A percentile compares a stretch with the other conserved stretches of the same genome.
phyloP scores from a whole-genome alignment of 345 rosid genomes.

The Mallotus nudiflorus region DNA sequence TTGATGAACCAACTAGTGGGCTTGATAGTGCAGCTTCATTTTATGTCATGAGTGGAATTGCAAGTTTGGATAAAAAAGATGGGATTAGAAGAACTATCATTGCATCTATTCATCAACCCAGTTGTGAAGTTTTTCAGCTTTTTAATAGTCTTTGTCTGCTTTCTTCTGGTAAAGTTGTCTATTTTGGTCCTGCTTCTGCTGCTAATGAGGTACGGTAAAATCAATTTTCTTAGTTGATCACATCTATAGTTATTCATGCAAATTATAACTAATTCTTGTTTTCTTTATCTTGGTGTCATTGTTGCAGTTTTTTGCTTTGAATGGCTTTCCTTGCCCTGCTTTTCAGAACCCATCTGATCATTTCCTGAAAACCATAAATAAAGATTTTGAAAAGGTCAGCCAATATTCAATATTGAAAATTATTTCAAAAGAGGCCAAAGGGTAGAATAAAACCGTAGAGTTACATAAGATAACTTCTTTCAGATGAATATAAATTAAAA shows the following conservation, averaged over 20 bases:
- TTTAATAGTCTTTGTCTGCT: constrained; percentile 26
- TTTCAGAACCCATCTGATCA: constrained; percentile 52
- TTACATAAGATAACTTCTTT: too few relatives aligned
- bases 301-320: constrained; percentile 45
- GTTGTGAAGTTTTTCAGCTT: constrained; percentile 26
- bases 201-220: constrained; percentile 20
- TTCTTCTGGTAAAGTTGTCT: constrained; percentile 25
- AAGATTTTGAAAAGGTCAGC: constrained; percentile 44
- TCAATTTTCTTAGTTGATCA: neutral
- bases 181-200: constrained; percentile 25
- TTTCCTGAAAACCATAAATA: constrained; percentile 46
- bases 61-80: constrained; percentile 10
- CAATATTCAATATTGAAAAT: too few relatives aligned
- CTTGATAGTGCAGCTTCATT: constrained; percentile 32
- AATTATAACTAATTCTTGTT: neutral
- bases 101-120: constrained; percentile 33
- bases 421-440: too few relatives aligned
- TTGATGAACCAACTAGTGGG: constrained; percentile 33
- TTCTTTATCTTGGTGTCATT: neutral
- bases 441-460: too few relatives aligned
- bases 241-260: neutral
- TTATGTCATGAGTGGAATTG: constrained; percentile 20
- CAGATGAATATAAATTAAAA: too few relatives aligned
- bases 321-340: constrained; percentile 49
- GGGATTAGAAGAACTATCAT: constrained; percentile 21